A percentile compares a stretch with the other conserved stretches of the same genome.
phyloP scores from a whole-genome alignment of 495 filamentous ascomycete species.

The Trichoderma parareesei region DNA sequence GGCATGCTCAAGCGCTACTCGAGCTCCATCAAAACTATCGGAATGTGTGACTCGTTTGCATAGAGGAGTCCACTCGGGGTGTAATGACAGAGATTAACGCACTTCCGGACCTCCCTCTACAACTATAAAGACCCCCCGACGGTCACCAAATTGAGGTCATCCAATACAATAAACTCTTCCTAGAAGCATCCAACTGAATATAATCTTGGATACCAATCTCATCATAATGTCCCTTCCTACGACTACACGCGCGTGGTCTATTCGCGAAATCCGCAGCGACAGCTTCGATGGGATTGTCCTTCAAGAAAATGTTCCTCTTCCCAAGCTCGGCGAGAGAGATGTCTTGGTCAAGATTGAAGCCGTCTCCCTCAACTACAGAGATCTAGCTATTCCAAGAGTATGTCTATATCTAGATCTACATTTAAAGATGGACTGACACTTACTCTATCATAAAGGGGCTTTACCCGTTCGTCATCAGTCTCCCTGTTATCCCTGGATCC shows the following conservation, averaged over 20 bases:
- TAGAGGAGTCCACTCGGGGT: no score
- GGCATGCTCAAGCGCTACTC: no score
- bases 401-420: constrained; percentile 14
- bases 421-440: neutral
- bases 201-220: neutral
- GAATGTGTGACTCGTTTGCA: no score
- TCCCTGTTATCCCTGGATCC: constrained; percentile 16
- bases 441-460: constrained; percentile 17
- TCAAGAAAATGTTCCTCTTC: neutral
- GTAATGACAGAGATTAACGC: no score
- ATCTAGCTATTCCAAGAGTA: constrained; percentile 11
- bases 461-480: constrained; percentile 6
- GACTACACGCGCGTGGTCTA: constrained; percentile 2
- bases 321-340: neutral
- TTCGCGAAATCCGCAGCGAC: neutral
- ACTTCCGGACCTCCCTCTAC: no score
- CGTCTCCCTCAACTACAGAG: constrained; percentile 10
- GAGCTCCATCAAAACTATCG: no score
- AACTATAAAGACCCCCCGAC: no score
- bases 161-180: no score
- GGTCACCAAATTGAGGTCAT: no score
- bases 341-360: constrained; percentile 1
- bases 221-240: constrained; percentile 4
- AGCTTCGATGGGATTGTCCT: neutral
- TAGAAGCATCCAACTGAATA: no score